Conservation (phyloP, 306 rosid genomes). For the Sesbania bispinosa region DNA sequence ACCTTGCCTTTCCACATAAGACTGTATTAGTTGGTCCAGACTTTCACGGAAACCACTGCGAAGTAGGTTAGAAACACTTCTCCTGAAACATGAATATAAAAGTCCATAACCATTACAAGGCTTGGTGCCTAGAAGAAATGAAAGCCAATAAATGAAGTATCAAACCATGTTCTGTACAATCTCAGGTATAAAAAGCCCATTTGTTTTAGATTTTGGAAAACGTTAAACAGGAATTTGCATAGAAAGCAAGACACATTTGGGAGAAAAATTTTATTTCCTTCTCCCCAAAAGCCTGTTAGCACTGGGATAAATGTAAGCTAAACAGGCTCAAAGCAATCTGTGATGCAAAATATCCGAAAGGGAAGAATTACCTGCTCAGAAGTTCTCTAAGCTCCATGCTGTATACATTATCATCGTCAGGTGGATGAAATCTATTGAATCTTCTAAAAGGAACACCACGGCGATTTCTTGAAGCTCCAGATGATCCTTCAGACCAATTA, state of each 20-base stretch:
- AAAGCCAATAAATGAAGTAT: conserved; percentile 16
- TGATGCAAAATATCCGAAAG: conserved; percentile 1
- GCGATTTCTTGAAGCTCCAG: conserved; percentile 71
- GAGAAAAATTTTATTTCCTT: background rate
- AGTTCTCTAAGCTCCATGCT: conserved; percentile 99
- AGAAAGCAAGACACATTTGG: background rate
- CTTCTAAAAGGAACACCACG: conserved; percentile 74
- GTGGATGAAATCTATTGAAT: conserved; percentile 86
- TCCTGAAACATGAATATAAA: conserved; percentile 62
- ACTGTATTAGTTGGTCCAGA: conserved; percentile 93
- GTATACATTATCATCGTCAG: conserved; percentile 96
- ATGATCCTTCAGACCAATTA: conserved; percentile 83
- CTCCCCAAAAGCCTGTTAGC: background rate
- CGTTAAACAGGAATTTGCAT: background rate
- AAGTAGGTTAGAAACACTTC: conserved; percentile 99
- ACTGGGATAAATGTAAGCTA: conserved; percentile 5
- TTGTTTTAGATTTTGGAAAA: background rate
- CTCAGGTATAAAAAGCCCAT: background rate
- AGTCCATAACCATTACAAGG: conserved; percentile 25
- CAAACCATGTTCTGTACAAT: background rate
- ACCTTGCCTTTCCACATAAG: conserved; percentile 95
- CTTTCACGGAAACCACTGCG: conserved; percentile 99
- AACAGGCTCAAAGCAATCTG: conserved; percentile 13
- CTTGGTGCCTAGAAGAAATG: conserved; percentile 12
- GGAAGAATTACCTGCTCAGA: conserved; percentile 75